Evolutionary conservation across 2,329 filamentous ascomycete genomes (phyloP), one percentile per base, ranked within the genome.

Genomic region (Epichloe uncinata): DNA sequence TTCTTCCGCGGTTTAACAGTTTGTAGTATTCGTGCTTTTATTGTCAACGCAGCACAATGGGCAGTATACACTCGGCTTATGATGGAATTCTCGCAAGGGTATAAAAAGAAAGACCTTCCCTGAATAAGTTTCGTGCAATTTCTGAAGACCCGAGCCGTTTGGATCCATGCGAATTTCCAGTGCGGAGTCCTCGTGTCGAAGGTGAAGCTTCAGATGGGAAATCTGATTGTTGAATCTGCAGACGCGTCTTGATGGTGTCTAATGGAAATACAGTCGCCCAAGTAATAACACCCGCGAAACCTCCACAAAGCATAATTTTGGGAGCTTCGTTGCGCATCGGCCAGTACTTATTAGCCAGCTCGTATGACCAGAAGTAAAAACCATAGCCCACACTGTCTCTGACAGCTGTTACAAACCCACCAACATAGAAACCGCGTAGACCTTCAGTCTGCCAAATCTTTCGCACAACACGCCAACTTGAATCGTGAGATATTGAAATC

Each of bases 281-380:
- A 0, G 89, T 94, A 38, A 85, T 78, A 18, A 96, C 78, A 0
- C 91, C 91, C 5, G 91, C 90, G 46, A 96, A 63, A 0, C 91
- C 91, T 43, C 91, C 91, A 58, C 88, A 94, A 1, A 96, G 65
- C 5, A 97, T 69, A 16, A 87, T 77, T 57, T 82, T 84, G 36
- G 77, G 67, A 1, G 82, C 77, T 48, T 67, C 74, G 18, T 75
- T 65, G 12, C 66, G 58, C 42, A 63, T 50, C 0, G 60, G 69
- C 65, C 81, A 72, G 49, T 72, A 69, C 36, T 78, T 74, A 54
- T 84, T 87, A 55, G 75, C 79, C 52, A 90, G 70, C 66, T 94
- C 86, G 61, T 96, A 97, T 1, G 85, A 84, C 85, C 86, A 95
- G 65, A 97, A 97, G 63, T 96, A 97, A 66, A 96, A 96, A 0